Base-by-base conservation (phyloP, 805 yeast genomes). In the Torulaspora indica region DNA sequence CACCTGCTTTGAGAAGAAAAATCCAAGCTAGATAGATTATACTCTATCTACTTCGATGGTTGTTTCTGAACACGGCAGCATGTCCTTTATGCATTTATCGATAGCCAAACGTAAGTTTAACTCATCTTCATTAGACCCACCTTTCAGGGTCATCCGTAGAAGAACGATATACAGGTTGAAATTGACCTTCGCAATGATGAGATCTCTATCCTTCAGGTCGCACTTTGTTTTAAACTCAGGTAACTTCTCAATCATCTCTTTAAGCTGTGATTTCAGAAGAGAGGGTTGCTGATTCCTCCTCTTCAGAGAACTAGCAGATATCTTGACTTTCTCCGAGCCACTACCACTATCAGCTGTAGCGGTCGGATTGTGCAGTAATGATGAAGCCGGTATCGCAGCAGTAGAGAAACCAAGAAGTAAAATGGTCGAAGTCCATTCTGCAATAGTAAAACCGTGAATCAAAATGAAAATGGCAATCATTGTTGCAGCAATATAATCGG, bases 71-170 rank as follows among this genome's bases (percentile, higher is more conserved):
- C 38, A 35, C 7, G 59, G 59, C 14, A 63, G 31, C 20, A 46
- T 42, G 29, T 46, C 46, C 38, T 49, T 53, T 8, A 62, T 48
- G 44, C 62, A 58, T 36, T 57, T 60, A 24, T 61, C 63, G 2
- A 62, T 49, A 2, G 66, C 57, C 20, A 51, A 27, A 32, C 84
- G 60, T 27, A 85, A 56, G 25, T 70, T 64, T 1, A 78, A 62
- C 58, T 84, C 91, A 36, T 83, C 89, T 43, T 82, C 86, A 49
- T 77, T 78, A 3, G 84, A 76, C 1, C 82, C 85, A n/a, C 90
- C 90, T 37, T 67, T 63, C 83, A 85, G 79, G 15, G 61, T 63
- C 3, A 85, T 52, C 43, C 69, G 73, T 13, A 82, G 49, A 3
- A 86, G 73, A 2, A 81, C 76, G 18, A 85, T 71, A 52, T 73